Conservation (phyloP, 148 eudicot species). For the Fagopyrum homotropicum region DNA sequence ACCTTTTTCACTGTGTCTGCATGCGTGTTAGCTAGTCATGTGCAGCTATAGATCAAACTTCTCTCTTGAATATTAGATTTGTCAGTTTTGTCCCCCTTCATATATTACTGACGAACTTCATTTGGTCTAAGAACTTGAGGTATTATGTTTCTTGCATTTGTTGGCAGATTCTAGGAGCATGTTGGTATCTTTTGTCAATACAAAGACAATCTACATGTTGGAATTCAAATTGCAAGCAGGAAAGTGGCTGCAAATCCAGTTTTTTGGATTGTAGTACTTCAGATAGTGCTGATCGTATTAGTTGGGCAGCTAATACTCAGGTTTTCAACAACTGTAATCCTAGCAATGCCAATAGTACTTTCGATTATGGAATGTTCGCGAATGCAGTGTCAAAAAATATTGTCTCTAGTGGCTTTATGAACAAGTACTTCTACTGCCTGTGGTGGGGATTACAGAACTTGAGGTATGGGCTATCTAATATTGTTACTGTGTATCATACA, state of each 20-base stretch:
- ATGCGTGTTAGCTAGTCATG: slow-evolving; percentile 55
- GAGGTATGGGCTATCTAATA: slow-evolving; percentile 29
- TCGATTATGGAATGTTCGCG: slow-evolving; percentile 46
- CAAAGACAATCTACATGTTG: slow-evolving; percentile 59
- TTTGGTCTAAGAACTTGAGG: not conserved
- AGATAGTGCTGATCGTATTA: slow-evolving; percentile 19
- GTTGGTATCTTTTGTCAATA: slow-evolving; percentile 59
- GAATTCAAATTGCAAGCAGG: slow-evolving; percentile 37
- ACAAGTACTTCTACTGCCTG: slow-evolving; percentile 63
- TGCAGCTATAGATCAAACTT: slow-evolving; percentile 9
- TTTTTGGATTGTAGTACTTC: slow-evolving; percentile 45
- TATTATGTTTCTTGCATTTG: not conserved
- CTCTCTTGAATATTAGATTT: not conserved
- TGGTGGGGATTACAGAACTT: slow-evolving; percentile 76
- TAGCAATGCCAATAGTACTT: slow-evolving; percentile 19
- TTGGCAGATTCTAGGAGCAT: slow-evolving; percentile 55
- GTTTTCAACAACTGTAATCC: slow-evolving; percentile 43
- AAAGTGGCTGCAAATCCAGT: slow-evolving; percentile 27
- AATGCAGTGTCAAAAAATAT: slow-evolving; percentile 42
- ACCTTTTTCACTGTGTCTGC: not conserved
- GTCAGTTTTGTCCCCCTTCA: not conserved
- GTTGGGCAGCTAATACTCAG: slow-evolving; percentile 44
- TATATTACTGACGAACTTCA: not conserved
- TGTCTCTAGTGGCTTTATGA: slow-evolving; percentile 34
- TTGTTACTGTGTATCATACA: not conserved